Conservation (phyloP, 1,139 yeast species). For the Maudiozyma humilis region DNA sequence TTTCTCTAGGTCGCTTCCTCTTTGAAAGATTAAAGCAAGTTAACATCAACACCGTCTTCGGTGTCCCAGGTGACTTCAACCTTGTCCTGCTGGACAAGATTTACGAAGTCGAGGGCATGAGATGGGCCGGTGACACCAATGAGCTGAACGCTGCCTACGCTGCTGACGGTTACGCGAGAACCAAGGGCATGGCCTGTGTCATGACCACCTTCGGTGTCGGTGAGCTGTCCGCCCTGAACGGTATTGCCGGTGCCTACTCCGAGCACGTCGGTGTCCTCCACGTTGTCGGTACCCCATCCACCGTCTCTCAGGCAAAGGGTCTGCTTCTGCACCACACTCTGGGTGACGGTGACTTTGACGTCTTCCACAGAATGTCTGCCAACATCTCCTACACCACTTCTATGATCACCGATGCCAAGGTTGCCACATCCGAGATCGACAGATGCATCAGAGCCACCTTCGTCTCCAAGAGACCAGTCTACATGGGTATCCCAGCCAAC, state of each 20-base stretch:
- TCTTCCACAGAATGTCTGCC: constrained; percentile 1
- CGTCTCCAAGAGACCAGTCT: constrained; percentile 1
- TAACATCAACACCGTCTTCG: constrained; percentile 2
- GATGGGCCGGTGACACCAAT: constrained; percentile 5
- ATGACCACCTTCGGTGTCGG: constrained; percentile 4
- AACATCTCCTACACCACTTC: constrained; percentile 1
- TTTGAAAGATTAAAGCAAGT: constrained; percentile 3
- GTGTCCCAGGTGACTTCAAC: constrained; percentile 4
- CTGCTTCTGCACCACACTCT: constrained; percentile 1
- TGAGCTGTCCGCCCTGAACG: constrained; percentile 3
- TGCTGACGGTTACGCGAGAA: constrained; percentile 4
- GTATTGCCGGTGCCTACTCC: constrained; percentile 4
- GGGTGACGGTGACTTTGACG: constrained; percentile 4
- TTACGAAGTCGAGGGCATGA: constrained; percentile 3
- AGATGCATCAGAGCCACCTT: constrained; percentile 3
- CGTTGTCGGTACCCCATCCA: constrained; percentile 3
- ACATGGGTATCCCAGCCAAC: constrained; percentile 3
- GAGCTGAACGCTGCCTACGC: constrained; percentile 3
- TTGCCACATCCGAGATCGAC: constrained; percentile 1
- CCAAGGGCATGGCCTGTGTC: constrained; percentile 3
- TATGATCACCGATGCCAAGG: not conserved
- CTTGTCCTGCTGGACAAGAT: constrained; percentile 1
- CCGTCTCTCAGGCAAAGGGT: constrained; percentile 1
- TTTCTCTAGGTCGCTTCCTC: constrained; percentile 2
- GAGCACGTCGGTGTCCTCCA: constrained; percentile 2